Base-by-base conservation (phyloP, 306 rosid genomes). In the Cucurbita argyrosperma region DNA sequence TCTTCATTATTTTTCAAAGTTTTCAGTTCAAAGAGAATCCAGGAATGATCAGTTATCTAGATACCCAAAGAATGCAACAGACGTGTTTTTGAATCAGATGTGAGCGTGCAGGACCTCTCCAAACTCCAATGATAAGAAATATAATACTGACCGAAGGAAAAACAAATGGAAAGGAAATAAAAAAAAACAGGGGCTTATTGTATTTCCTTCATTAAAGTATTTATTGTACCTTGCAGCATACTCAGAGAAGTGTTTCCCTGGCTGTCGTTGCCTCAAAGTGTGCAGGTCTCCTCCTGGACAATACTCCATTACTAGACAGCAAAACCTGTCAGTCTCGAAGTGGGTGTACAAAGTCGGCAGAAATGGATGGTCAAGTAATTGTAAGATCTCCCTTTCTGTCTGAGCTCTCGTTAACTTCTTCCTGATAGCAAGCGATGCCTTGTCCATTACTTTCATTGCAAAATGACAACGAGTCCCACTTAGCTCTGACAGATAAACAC, bases 401-500 rank as follows among this genome's bases (percentile, higher is more conserved):
- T 94, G 99, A 72, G 97, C 97, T 83, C 99, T 88, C 52, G 84
- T 84, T 82, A 94, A 82, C 90, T 94, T 94, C 90, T 94, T 94
- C 86, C 99, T 85, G 81, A 87, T 87, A 40, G 95, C 99, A 74
- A 94, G 88, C 62, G 99, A 94, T 72, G 97, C 95, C 83, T 94
- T 94, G 82, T 94, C 99, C 99, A 94, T 94, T 56, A 94, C 99
- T 87, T 94, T 94, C 99, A 94, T 91, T 10, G 99, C 99, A 56
- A 94, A 94, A 75, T 83, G 83, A 79, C 99, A 94, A 67, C 97
- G 89, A 26, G 99, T 94, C 75, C 90, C 97, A 79, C 97, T 94
- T 78, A 94, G 85, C 82, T 94, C 99, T 6, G 99, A 94, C 76
- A 94, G 97, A 88, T 94, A 94, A 18, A 94, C 99, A 73, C 99